Evolutionary conservation across 2,329 filamentous ascomycete species (phyloP), one percentile per base, ranked within the genome.

Genomic region (Talaromyces sp.): DNA sequence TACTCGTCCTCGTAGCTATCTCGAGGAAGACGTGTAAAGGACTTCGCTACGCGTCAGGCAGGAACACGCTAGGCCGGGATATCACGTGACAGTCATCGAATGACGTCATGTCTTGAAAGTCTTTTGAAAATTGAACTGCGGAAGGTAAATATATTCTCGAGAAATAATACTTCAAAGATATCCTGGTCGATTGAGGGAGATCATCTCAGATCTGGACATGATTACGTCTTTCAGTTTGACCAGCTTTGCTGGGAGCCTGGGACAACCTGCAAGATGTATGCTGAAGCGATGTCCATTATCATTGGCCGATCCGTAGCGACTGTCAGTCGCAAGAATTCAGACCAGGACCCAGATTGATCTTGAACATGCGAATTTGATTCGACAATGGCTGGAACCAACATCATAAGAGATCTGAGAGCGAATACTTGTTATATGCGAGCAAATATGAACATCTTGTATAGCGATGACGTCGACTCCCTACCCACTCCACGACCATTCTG

Each of bases 391-490:
- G 8, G 17, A 10, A 22, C 22, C 5, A 45, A 45, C 41, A 45
- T 45, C 41, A 45, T 31, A 45, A 21, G 41, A 28, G 22, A 45
- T 45, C 41, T 28, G 22, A 28, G 41, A 28, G 15, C 22, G 3
- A 28, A 4, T 28, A 28, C 3, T 7, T 7, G 7, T 4, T 28
- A 28, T 28, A 28, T 28, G 25, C 7, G 3, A 3, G 7, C 25
- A 28, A 7, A 28, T 28, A 3, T 28, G 7, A 28, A n/a, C 11
- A 8, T 25, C 25, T 46, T 31, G 43, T 46, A 46, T 19, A 54
- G 36, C 17, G 37, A 54, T 54, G 52, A 54, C 39, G 52, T 54
- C 39, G 52, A 43, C 37, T n/a, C 48, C n/a, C 15, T 43, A 22
- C 39, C 52, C 52, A 53, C 36, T 17, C 35, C 21, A 36, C n/a